Evolutionary conservation across 768 basidiomycete species (phyloP), one percentile per base, ranked within the genome.

Genomic region (Psilocybe sp.): DNA sequence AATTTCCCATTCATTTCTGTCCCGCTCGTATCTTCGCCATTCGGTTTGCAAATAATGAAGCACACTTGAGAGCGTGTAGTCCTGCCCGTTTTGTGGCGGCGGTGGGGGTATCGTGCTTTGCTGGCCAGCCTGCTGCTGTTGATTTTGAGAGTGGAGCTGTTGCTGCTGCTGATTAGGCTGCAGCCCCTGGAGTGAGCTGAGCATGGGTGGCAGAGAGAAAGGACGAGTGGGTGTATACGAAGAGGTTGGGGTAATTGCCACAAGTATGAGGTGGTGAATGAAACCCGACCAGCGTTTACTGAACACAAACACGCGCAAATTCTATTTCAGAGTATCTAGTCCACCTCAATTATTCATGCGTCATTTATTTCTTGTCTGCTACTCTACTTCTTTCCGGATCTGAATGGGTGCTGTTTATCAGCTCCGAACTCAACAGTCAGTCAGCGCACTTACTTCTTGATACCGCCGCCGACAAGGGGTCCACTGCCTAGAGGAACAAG

Each of bases 1-100:
- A 61, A 99, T 99, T 77, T 99, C 97, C 96, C 96, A 99, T 72
- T 99, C 97, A 66, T 99, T 99, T 62, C 96, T 81, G 73, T 99
- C 97, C 67, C 95, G 86, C 70, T 98, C 97, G 64, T 97, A 98
- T 52, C 92, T 80, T 54, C 97, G 80, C 92, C 95, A 98, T 76
- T 99, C 97, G 16, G 92, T 92, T 74, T 99, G 97, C 45, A 98
- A 79, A 68, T 92, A 99, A 74, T 99, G 97, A 54, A 99, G 79
- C 51, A 98, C 94, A 62, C 83, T 88, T 5, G 94, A 95, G 47
- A 98, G 84, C 41, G 87, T 97, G 68, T 89, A 91, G 69, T 96
- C 93, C 67, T 92, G 90, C 55, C 89, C 89, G 62, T 87, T 91
- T 71, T 88, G 87, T 13, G 89, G 89, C 33, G 85, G 85, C 14